Percentiles rank a stretch among this genome's conserved stretches.
phyloP scores from a whole-genome alignment of 2,329 filamentous ascomycete genomes.

The Fusarium ambrosium region DNA sequence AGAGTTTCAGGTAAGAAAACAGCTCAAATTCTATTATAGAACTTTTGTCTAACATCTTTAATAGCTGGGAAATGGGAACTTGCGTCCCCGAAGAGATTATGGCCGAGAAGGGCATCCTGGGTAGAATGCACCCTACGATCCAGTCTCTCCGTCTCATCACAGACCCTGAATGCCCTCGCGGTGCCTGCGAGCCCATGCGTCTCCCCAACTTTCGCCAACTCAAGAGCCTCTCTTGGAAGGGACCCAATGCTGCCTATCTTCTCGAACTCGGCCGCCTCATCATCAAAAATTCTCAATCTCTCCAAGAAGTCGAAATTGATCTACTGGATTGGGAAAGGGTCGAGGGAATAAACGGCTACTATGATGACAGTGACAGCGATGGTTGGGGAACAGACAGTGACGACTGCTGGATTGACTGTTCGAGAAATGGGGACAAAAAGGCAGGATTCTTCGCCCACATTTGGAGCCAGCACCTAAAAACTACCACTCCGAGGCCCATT shows the following conservation, averaged over 20 bases:
- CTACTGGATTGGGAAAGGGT: neutral
- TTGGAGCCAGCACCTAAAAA: neutral
- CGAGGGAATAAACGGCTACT: neutral
- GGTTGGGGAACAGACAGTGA: neutral
- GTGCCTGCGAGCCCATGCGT: neutral
- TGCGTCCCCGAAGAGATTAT: neutral
- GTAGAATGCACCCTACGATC: neutral
- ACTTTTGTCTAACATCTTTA: neutral
- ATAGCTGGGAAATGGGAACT: neutral
- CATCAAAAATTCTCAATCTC: neutral
- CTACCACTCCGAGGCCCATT: neutral
- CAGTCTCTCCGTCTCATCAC: neutral
- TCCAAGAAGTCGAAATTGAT: neutral
- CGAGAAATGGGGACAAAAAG: neutral
- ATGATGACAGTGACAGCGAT: neutral
- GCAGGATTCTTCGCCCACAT: neutral
- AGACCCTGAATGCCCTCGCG: neutral
- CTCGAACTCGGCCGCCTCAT: neutral
- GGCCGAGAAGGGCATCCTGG: neutral
- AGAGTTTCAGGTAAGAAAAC: neutral
- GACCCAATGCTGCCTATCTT: neutral
- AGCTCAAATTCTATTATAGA: neutral
- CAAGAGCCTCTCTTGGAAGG: neutral
- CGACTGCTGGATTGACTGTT: neutral
- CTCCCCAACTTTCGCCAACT: neutral